Evolutionary conservation across 805 yeast genomes (phyloP), one percentile per base, ranked within the genome.

Genomic region (Yarrowia divulgata): DNA sequence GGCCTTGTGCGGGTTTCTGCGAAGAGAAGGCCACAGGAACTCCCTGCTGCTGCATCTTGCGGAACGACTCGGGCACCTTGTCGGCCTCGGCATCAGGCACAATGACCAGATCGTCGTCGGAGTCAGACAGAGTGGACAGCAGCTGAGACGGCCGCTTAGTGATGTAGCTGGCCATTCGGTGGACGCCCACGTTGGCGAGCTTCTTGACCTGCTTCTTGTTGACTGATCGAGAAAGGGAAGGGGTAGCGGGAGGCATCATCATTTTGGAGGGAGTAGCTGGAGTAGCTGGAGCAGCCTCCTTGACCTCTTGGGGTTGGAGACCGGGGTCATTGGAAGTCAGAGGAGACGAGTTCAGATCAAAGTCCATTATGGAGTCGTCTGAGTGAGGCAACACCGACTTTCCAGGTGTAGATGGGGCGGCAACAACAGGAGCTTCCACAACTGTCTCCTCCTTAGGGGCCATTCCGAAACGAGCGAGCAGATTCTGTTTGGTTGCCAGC

Each of bases 171-270:
- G 52, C 52, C 52, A 60, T 43, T 7, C 66, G 39, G 14, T n/a
- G 66, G 4, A 60, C 66, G 8, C 66, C 66, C 18, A 60, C 66
- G 10, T 60, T 60, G 14, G 66, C 19, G 23, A 60, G 66, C 16
- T 60, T 60, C 52, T 60, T 60, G 32, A 60, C 66, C 42, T 60
- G 66, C 18, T 42, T 60, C 19, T 34, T 43, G 66, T 60, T 60
- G 34, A 60, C 52, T 1, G 66, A 60, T 9, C 66, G 50, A 3
- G 66, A 60, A 13, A 60, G 52, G 6, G 66, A 60, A 0, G 64
- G 64, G 7, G 64, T 57, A 2, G 66, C 14, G 9, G 50, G 52
- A 34, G 66, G 52, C 39, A 60, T 60, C 49, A 42, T 42, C 49
- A 42, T 42, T 13, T 34, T 57, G 16, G 63, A 40, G 8, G 63